These are phyloP conservation scores for Euclidium syriacum DNA, from an alignment of 345 rosid species.

Conservation along the genomic window DNA sequence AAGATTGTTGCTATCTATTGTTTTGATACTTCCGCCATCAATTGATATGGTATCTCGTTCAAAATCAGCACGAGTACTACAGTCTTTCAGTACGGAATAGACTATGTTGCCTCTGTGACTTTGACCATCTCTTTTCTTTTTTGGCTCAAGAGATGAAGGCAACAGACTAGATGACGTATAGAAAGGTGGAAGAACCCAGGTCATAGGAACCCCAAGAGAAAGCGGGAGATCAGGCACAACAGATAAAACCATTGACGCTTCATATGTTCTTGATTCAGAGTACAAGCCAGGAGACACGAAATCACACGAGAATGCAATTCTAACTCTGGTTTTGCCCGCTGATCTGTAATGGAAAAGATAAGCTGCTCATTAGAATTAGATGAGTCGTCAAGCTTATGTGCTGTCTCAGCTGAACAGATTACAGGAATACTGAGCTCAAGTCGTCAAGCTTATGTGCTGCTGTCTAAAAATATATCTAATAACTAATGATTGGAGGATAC, in stretches of 20 bases:
- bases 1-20: constrained; percentile 54
- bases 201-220: constrained; percentile 73
- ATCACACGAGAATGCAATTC: constrained; percentile 77
- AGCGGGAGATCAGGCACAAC: constrained; percentile 88
- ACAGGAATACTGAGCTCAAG: constrained; percentile 12
- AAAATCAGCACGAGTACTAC: constrained; percentile 43
- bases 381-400: constrained; percentile 1
- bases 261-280: constrained; percentile 60
- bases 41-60: constrained; percentile 48
- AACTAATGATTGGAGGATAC: too few relatives aligned
- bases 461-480: too few relatives aligned
- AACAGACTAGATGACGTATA: constrained; percentile 67
- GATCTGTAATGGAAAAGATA: constrained; percentile 48
- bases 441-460: too few relatives aligned
- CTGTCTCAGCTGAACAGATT: constrained; percentile 3
- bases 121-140: constrained; percentile 50
- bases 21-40: constrained; percentile 63
- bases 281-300: constrained; percentile 54
- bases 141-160: constrained; percentile 48
- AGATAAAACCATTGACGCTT: constrained; percentile 48
- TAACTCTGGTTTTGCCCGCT: constrained; percentile 63
- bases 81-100: constrained; percentile 64
- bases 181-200: constrained; percentile 90
- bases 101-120: constrained; percentile 51
- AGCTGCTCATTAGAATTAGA: constrained; percentile 21